Evolutionary conservation across 257 asterid genomes (phyloP), one percentile per base, ranked within the genome.

Genomic region (Petrea volubilis): DNA sequence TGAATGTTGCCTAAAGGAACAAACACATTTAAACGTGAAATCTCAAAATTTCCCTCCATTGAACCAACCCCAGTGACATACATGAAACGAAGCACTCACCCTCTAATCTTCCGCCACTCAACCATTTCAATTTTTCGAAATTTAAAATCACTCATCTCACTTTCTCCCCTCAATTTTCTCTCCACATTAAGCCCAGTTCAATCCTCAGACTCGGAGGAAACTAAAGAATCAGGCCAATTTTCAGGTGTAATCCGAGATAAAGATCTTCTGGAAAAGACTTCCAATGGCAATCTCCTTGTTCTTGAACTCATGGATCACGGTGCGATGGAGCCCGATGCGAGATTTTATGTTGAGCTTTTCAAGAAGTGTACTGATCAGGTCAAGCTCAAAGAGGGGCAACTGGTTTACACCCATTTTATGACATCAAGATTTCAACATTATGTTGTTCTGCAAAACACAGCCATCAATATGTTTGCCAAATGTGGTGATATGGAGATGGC

Each of bases 221-320:
- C 43, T 18, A 9, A 5, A 7, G 13, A 24, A 8, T 47, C n/a
- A 0, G 74, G n/a, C 65, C 77, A 11, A 36, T 68, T 73, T 52
- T 2, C 61, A 12, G 85, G 80, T 7, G 65, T 77, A 59, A 64
- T 80, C 17, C 78, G 27, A 11, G 82, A 72, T 1, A 67, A 44
- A 6, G 73, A 76, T 72, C 89, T 91, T 52, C 89, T 89, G 5
- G 78, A 60, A 1, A 83, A 71, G 71, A 20, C 80, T 18, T 62
- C 71, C 10, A 70, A 80, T 78, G 92, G 91, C 0, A 80, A 77
- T 40, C 88, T 91, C 64, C 75, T 74, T 15, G 84, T 89, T 33
- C 88, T 87, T 10, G 90, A 83, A 61, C 88, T 82, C 67, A 80
- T 87, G 18, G 84, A 87, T 50, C 83, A 76, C 23, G 90, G 90